Conservation (phyloP, 225 moss, liverwort and hornwort genomes). For the Polytrichum commune region DNA sequence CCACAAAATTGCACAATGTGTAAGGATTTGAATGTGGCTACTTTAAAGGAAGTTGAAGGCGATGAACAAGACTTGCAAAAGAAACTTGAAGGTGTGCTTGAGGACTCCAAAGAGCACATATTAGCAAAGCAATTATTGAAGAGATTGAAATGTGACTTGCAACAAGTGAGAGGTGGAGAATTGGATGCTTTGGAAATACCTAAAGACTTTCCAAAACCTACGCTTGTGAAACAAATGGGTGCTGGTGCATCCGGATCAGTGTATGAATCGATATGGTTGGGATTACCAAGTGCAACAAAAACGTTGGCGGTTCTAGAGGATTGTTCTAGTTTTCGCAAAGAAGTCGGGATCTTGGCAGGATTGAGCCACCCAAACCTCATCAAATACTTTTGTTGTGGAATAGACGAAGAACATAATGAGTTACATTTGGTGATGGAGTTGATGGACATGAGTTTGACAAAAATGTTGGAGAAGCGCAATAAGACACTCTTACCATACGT, state of each 20-base stretch:
- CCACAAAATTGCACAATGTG: not conserved
- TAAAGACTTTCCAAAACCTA: not conserved
- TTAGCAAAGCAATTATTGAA: constrained; percentile 31
- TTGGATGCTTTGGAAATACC: not conserved
- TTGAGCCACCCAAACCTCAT: no score
- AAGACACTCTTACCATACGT: constrained; percentile 16
- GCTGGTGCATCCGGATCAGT: not conserved
- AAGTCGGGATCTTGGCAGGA: no score
- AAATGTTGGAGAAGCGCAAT: constrained; percentile 18
- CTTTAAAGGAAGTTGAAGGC: not conserved
- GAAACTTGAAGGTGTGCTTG: not conserved
- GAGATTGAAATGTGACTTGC: constrained; percentile 16
- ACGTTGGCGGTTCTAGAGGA: no score
- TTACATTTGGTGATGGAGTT: no score
- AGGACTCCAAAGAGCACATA: constrained; percentile 4
- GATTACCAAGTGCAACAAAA: no score
- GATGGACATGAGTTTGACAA: constrained; percentile 13
- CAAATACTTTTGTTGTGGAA: no score
- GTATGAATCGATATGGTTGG: not conserved
- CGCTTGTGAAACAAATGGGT: not conserved
- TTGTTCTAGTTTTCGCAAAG: no score
- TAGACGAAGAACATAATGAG: no score
- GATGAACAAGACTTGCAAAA: not conserved
- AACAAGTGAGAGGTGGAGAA: constrained; percentile 6
- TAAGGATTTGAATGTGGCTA: no score